Conservation (phyloP, 495 filamentous ascomycete genomes). For the Talaromyces adpressus region DNA sequence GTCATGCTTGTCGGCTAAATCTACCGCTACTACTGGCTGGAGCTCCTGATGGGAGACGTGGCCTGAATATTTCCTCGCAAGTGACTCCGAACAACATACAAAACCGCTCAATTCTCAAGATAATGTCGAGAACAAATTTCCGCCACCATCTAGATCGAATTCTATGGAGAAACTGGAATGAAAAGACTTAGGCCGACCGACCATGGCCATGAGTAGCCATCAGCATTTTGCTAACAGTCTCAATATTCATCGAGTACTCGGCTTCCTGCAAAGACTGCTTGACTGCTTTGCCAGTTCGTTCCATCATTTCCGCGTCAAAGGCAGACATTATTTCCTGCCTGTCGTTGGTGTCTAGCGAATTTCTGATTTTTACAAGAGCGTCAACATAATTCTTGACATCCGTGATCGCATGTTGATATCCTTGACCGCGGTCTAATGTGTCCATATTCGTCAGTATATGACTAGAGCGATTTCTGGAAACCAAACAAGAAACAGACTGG, state of each 20-base stretch:
- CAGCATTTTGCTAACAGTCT: conserved; percentile 4
- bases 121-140: too few relatives aligned
- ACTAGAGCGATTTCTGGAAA: neutral
- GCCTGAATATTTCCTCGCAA: too few relatives aligned
- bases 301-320: conserved; percentile 5
- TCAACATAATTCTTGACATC: conserved; percentile 26
- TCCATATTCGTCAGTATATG: neutral
- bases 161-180: neutral
- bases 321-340: neutral
- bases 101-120: too few relatives aligned
- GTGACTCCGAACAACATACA: too few relatives aligned
- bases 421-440: conserved; percentile 32
- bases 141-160: too few relatives aligned
- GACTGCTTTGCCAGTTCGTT: conserved; percentile 4
- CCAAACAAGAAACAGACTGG: neutral
- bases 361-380: neutral
- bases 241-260: conserved; percentile 1
- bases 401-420: conserved; percentile 39
- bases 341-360: neutral
- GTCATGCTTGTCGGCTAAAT: neutral
- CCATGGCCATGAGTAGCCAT: conserved; percentile 5
- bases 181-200: neutral
- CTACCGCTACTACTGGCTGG: neutral
- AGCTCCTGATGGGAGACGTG: too few relatives aligned
- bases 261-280: conserved; percentile 6